Evolutionary conservation across 306 rosid species (phyloP).

Genomic region (Casuarina glauca): DNA sequence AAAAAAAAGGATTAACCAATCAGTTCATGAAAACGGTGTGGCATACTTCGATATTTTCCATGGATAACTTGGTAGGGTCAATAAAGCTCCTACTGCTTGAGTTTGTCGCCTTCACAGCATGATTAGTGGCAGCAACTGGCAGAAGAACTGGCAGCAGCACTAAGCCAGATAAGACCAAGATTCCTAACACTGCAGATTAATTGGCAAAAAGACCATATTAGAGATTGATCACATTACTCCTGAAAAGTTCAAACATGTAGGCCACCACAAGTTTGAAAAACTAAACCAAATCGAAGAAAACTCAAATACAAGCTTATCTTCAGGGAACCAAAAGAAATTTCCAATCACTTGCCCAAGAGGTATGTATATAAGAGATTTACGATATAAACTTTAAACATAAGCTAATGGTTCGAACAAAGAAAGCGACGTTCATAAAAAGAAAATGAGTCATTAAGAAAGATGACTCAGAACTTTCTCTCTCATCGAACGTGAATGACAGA

Average conservation of each 20-base stretch:
- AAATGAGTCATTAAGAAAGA: background rate
- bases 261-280: background rate
- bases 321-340: too few relatives aligned
- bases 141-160: constrained; percentile 82
- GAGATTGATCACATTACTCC: background rate
- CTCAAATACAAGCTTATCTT: background rate
- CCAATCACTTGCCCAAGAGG: too few relatives aligned
- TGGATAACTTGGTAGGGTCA: constrained; percentile 69
- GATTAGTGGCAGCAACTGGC: constrained; percentile 69
- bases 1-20: background rate
- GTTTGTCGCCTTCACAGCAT: constrained; percentile 21
- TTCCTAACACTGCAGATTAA: constrained; percentile 58
- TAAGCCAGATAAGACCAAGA: constrained; percentile 64
- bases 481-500: too few relatives aligned
- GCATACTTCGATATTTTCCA: constrained; percentile 64
- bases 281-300: background rate
- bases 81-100: constrained; percentile 55
- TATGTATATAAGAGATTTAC: too few relatives aligned
- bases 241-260: background rate
- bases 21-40: background rate
- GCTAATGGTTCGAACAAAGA: too few relatives aligned
- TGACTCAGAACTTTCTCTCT: too few relatives aligned
- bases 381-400: too few relatives aligned
- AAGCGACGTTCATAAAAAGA: background rate
- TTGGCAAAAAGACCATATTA: constrained; percentile 10